A percentile compares a stretch with the other conserved stretches of the same genome.
phyloP scores from a whole-genome alignment of 352 stramenopile genomes.

The Globisporangium spiculum region DNA sequence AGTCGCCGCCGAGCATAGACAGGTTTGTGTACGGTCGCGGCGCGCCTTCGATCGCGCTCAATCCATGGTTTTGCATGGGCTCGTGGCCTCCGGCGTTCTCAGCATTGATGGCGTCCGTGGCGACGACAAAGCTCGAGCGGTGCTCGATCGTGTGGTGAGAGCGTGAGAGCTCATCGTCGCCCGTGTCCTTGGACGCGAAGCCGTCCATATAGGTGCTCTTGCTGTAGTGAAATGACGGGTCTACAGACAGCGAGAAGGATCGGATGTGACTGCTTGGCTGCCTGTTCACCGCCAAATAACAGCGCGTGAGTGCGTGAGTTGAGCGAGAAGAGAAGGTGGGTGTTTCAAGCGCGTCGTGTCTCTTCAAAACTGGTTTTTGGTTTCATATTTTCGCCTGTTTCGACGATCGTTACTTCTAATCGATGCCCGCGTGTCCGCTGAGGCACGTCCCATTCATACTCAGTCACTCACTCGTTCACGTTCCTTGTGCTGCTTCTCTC shows the following conservation, averaged over 20 bases:
- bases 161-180: background rate
- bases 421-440: background rate
- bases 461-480: background rate
- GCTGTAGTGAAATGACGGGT: background rate
- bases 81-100: background rate
- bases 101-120: background rate
- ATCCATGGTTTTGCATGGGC: conserved; percentile 13
- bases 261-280: background rate
- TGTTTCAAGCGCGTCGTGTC: background rate
- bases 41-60: background rate
- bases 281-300: background rate
- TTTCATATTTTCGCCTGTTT: conserved; percentile 6
- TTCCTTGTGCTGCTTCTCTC: background rate
- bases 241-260: background rate
- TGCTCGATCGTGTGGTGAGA: conserved; percentile 2
- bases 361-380: conserved; percentile 4
- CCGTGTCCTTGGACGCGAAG: conserved; percentile 15
- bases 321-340: background rate
- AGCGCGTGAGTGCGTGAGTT: background rate
- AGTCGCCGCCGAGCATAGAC: conserved; percentile 19
- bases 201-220: conserved; percentile 29
- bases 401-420: background rate
- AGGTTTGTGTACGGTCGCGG: conserved; percentile 10
- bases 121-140: conserved; percentile 5
- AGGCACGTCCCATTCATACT: background rate